phyloP scores from a whole-genome alignment of 257 asterid species.

The Dorcoceras hygrometricum region DNA sequence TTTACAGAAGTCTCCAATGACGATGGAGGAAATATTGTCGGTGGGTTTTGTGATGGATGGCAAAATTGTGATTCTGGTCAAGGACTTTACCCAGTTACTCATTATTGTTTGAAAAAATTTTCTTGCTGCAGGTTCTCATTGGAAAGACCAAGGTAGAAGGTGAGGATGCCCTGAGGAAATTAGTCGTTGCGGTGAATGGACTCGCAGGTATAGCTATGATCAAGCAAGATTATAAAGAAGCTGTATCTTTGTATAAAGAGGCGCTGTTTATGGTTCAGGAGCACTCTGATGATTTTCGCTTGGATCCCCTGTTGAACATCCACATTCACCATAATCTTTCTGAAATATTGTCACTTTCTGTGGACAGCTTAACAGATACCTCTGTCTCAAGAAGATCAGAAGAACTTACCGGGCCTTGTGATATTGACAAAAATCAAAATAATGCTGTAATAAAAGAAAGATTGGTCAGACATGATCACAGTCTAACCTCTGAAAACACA shows the following conservation, averaged over 20 bases:
- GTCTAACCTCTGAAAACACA: conserved; percentile 32
- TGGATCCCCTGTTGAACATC: conserved; percentile 90
- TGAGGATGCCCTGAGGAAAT: conserved; percentile 85
- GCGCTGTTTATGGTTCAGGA: conserved; percentile 70
- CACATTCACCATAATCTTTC: conserved; percentile 91
- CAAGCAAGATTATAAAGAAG: conserved; percentile 65
- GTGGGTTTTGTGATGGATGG: conserved; percentile 44
- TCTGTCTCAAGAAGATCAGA: conserved; percentile 33
- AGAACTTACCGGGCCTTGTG: conserved; percentile 27
- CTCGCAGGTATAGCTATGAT: conserved; percentile 95
- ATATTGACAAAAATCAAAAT: conserved; percentile 31
- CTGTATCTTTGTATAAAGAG: conserved; percentile 75
- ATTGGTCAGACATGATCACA: conserved; percentile 27
- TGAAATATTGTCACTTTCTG: conserved; percentile 49
- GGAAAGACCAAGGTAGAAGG: conserved; percentile 95
- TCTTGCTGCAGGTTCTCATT: conserved; percentile 68
- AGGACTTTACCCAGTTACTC: conserved; percentile 16
- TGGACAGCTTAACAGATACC: conserved; percentile 31
- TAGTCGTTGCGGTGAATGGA: conserved; percentile 87
- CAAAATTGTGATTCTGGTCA: conserved; percentile 21
- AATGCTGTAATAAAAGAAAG: conserved; percentile 35
- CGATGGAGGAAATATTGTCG: conserved; percentile 93
- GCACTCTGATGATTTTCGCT: conserved; percentile 77
- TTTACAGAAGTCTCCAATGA: conserved; percentile 92
- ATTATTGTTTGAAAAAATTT: conserved; percentile 22